Percentiles rank a stretch among this genome's conserved stretches.
phyloP scores from a whole-genome alignment of 106 monocot species.

The Triglochin maritima region DNA sequence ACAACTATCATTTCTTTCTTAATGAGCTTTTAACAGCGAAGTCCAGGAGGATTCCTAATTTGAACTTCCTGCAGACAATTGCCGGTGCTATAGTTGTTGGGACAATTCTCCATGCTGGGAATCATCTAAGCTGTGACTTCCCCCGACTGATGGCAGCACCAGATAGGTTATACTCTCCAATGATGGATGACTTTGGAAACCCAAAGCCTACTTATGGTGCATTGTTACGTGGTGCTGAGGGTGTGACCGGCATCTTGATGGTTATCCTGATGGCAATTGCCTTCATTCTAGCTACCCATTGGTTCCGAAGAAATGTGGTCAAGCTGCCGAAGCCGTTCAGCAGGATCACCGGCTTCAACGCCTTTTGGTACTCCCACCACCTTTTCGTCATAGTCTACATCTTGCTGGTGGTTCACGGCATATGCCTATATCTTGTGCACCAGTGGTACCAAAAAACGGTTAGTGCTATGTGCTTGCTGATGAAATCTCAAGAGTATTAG shows the following conservation, averaged over 20 bases:
- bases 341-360: constrained; percentile 78
- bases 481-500: neutral
- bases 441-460: constrained; percentile 63
- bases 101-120: constrained; percentile 81
- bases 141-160: constrained; percentile 42
- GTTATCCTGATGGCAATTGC: constrained; percentile 61
- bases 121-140: constrained; percentile 79
- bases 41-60: too few relatives aligned
- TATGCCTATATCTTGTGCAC: constrained; percentile 57
- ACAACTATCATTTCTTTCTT: too few relatives aligned
- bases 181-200: constrained; percentile 45
- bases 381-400: constrained; percentile 65
- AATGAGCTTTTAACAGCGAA: too few relatives aligned
- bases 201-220: constrained; percentile 44
- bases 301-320: constrained; percentile 74
- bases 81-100: constrained; percentile 78
- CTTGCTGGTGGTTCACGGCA: constrained; percentile 57
- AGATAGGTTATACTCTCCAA: constrained; percentile 12
- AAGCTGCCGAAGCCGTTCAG: constrained; percentile 69
- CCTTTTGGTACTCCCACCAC: constrained; percentile 97
- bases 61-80: constrained; percentile 38
- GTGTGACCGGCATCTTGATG: constrained; percentile 72
- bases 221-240: constrained; percentile 49
- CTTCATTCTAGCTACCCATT: constrained; percentile 66
- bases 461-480: neutral